Evolutionary conservation across 2,329 filamentous ascomycete species (phyloP).

Genomic region (Neonectria neomacrospora): DNA sequence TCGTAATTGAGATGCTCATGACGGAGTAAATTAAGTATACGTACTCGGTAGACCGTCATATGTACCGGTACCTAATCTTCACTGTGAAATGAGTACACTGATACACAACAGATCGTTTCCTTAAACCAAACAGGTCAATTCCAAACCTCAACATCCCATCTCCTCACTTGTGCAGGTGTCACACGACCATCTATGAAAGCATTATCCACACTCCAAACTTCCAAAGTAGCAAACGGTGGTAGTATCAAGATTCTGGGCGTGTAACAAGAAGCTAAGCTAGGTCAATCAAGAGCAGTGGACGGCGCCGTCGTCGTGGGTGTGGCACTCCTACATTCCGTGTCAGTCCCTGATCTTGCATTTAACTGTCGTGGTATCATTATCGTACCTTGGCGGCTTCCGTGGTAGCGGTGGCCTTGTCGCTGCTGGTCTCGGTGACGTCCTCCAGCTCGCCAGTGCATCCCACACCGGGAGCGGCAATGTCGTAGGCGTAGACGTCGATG

Average conservation of each 20-base stretch:
- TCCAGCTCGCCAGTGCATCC: constrained; percentile 65
- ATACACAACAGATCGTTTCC: too few species aligned
- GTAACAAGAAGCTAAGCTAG: not conserved
- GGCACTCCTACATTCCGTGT: constrained; percentile 62
- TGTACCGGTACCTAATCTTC: too few species aligned
- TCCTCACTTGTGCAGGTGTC: not conserved
- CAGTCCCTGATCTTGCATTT: constrained; percentile 62
- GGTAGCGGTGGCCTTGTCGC: constrained; percentile 31
- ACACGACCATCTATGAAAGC: not conserved
- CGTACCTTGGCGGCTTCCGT: constrained; percentile 56
- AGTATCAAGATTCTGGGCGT: not conserved
- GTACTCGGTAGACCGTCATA: not conserved
- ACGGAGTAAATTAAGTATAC: not conserved
- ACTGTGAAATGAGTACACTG: too few species aligned
- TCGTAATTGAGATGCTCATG: not conserved
- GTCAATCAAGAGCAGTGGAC: constrained; percentile 45
- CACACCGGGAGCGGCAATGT: constrained; percentile 70
- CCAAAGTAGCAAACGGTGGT: not conserved
- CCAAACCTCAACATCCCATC: not conserved
- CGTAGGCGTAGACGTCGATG: constrained; percentile 73
- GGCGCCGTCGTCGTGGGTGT: constrained; percentile 57
- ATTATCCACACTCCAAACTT: too few species aligned
- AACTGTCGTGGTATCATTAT: not conserved
- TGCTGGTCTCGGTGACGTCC: constrained; percentile 24
- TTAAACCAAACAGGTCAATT: not conserved